phyloP scores from a whole-genome alignment of 2,329 filamentous ascomycete species.

The Monosporascus sp. region DNA sequence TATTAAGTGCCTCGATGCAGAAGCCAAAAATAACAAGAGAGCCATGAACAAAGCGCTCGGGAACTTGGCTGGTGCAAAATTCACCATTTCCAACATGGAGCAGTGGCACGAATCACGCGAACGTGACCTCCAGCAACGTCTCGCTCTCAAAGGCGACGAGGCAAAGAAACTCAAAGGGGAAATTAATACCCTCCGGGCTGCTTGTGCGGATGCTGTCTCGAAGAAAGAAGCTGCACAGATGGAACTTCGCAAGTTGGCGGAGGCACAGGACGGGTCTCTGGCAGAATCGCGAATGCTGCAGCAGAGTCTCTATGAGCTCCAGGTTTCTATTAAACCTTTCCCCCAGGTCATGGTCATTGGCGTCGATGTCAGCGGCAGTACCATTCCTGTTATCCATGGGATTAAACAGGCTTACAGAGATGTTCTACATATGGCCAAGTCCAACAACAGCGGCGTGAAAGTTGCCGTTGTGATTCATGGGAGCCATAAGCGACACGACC shows the following conservation, averaged over 20 bases:
- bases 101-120: background rate
- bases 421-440: constrained; percentile 4
- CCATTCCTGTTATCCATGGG: background rate
- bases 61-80: background rate
- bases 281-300: background rate
- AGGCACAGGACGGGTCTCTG: too few relatives aligned
- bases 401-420: constrained; percentile 9
- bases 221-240: constrained; percentile 3
- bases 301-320: constrained; percentile 3
- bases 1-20: background rate
- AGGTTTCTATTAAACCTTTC: constrained; percentile 5
- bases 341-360: constrained; percentile 5
- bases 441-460: constrained; percentile 3
- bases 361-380: constrained; percentile 7
- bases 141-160: background rate
- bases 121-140: constrained; percentile 2
- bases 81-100: background rate
- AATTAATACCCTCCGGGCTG: background rate
- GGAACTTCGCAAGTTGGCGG: background rate
- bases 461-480: constrained; percentile 8
- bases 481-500: background rate
- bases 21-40: background rate
- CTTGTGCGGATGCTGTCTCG: background rate
- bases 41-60: background rate
- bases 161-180: constrained; percentile 1